Conservation (phyloP, 768 basidiomycete genomes). For the Pisolithus microcarpus region DNA sequence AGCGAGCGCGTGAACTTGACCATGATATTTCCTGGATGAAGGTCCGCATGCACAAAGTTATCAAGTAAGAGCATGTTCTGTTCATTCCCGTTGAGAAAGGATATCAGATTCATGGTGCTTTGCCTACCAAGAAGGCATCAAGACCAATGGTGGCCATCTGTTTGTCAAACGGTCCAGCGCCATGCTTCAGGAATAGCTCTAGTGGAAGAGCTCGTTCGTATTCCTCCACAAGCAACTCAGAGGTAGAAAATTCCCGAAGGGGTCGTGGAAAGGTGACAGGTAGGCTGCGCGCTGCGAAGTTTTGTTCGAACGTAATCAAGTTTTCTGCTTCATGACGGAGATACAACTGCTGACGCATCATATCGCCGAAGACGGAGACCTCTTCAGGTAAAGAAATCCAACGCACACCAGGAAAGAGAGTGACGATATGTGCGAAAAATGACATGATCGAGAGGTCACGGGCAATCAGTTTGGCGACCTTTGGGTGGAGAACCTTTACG, state of each 20-base stretch:
- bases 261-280: constrained; percentile 90
- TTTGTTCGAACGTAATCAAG: constrained; percentile 73
- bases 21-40: constrained; percentile 95
- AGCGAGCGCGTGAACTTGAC: constrained; percentile 92
- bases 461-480: constrained; percentile 70
- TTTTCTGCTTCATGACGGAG: constrained; percentile 87
- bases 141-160: constrained; percentile 87
- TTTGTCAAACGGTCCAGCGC: constrained; percentile 87
- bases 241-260: constrained; percentile 70
- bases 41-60: constrained; percentile 92
- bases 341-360: constrained; percentile 96
- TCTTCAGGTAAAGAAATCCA: constrained; percentile 97
- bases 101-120: background rate
- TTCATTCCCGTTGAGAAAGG: constrained; percentile 1
- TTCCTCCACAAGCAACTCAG: constrained; percentile 85
- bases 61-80: constrained; percentile 98
- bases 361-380: constrained; percentile 85
- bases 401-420: constrained; percentile 83
- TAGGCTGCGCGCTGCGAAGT: constrained; percentile 74
- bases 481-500: constrained; percentile 92
- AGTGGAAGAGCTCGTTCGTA: constrained; percentile 88
- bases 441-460: constrained; percentile 94
- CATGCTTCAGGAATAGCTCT: constrained; percentile 79
- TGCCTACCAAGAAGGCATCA: constrained; percentile 85
- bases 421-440: constrained; percentile 77